Conservation (phyloP, 768 basidiomycete species). For the Phanerochaete sordida region DNA sequence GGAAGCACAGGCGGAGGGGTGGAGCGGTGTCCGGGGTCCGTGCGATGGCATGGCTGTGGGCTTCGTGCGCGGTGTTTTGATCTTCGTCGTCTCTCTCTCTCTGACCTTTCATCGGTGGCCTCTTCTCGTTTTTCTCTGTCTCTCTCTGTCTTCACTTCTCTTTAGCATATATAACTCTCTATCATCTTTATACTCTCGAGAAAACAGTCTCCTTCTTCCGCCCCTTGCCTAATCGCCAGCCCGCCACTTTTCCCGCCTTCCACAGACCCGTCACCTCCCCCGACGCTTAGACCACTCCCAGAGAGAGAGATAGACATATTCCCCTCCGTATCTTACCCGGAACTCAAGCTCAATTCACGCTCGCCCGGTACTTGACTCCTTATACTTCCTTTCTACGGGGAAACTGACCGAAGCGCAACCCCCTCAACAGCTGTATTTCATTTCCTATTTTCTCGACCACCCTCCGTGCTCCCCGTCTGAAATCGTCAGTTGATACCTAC, state of each 20-base stretch:
- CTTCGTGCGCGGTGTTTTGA: slow-evolving; percentile 12
- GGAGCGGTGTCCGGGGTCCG: slow-evolving; percentile 21
- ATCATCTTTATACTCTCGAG: slow-evolving; percentile 26
- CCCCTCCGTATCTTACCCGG: slow-evolving; percentile 8
- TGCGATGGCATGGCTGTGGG: slow-evolving; percentile 17
- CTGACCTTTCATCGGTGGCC: slow-evolving; percentile 26
- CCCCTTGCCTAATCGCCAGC: slow-evolving; percentile 26
- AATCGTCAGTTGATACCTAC: slow-evolving; percentile 9
- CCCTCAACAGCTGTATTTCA: slow-evolving; percentile 29
- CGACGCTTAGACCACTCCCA: slow-evolving; percentile 16
- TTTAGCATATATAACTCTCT: slow-evolving; percentile 30
- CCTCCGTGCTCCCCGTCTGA: slow-evolving; percentile 16
- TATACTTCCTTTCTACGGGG: not conserved
- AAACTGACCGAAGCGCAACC: not conserved
- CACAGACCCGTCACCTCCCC: slow-evolving; percentile 14
- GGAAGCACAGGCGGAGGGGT: not conserved
- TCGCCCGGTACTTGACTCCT: slow-evolving; percentile 1
- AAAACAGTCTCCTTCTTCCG: slow-evolving; percentile 15
- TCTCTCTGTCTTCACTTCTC: slow-evolving; percentile 28
- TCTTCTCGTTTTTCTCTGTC: slow-evolving; percentile 27
- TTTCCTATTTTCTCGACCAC: slow-evolving; percentile 20
- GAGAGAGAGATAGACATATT: slow-evolving; percentile 25
- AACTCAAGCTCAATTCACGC: slow-evolving; percentile 6
- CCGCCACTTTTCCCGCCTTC: slow-evolving; percentile 20
- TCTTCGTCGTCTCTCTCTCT: slow-evolving; percentile 27